Base-by-base conservation (phyloP, 768 basidiomycete genomes). In the Boletus rubescentipes region DNA sequence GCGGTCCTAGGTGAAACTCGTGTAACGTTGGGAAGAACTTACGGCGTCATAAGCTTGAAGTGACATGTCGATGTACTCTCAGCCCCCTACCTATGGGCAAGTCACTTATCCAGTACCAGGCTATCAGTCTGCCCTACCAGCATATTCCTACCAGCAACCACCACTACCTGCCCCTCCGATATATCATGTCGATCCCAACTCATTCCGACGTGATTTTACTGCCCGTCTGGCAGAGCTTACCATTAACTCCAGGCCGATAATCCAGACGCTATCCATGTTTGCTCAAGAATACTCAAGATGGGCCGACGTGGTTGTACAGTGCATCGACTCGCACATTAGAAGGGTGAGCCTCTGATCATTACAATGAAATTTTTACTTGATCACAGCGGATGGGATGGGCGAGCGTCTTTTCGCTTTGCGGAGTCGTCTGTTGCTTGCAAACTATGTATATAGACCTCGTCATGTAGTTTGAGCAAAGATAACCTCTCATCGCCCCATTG, bases 181-280 rank as follows among this genome's bases (percentile, higher is more conserved):
- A 59, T 78, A 78, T 63, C 72, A 73, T 67, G 71, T 82, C 67
- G 87, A 91, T 69, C 83, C 88, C 30, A 78, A 77, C 71, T 75
- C 80, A 36, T 93, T 93, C 69, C 84, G 92, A 60, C 83, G 85
- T 73, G 91, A 92, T 74, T 93, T 87, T 72, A 66, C 81, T 51
- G 69, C 75, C 38, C 85, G 89, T 57, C 84, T 97, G 50, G 75
- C 82, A 64, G 84, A 87, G 59, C 86, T 99, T 58, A 91, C 86
- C 47, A 86, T 94, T 79, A 99, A 98, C 74, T 96, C 94, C 61
- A 87, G 94, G 65, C 89, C 93, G 10, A 85, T 97, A 57, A 99
- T 99, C 60, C 93, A 97, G 75, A 82, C 81, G 56, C 74, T 99
- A 15, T 98, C 97, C 32, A 86, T 94, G 80, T 82, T 91, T 61